Base-by-base conservation (phyloP, 2,329 filamentous ascomycete species). In the Rhexocercosporidium sp. region DNA sequence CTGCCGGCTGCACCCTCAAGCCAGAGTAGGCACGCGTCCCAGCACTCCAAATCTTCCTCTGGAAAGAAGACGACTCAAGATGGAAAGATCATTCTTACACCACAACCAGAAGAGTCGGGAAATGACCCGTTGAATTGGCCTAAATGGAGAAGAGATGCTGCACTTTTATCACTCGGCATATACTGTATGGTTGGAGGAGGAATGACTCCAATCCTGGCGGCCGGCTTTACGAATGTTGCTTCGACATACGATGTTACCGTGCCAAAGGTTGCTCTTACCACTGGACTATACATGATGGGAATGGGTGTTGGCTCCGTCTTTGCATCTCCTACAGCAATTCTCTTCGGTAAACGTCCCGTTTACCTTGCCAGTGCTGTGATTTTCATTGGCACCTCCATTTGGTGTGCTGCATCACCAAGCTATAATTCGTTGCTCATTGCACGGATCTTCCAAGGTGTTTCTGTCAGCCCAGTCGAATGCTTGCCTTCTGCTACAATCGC, bases 111-210 rank as follows among this genome's bases (percentile, higher is more conserved):
- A 67, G 94, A 97, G 61, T 94, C 92, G 0, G 83, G 85, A 61
- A 97, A 98, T 71, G 95, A 98, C 74, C 95, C 95, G 0, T 81
- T 98, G 65, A 98, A 98, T 77, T 98, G 95, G 95, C 89, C 92
- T 0, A 81, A 85, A 7, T 93, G 92, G 89, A 87, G 93, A 47
- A 85, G 95, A 78, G 93, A 98, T 78, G 79, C 85, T 27, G 93
- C 95, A 0, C 80, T 98, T 41, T 59, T 97, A 0, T 95, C 91
- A 0, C 83, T 98, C 3, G 95, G 95, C 0, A 90, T 97, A 75
- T 97, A 97, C 79, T 97, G 94, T 79, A 92, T 97, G 88, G 80
- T 97, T 20, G 95, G 95, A 64, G 95, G 95, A 47, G 95, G 95
- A 51, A 96, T 97, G 83, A 97, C 94, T 0, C 92, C 96, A 0